Evolutionary conservation across 2,329 filamentous ascomycete species (phyloP).

Genomic region (Venturia pyrina): DNA sequence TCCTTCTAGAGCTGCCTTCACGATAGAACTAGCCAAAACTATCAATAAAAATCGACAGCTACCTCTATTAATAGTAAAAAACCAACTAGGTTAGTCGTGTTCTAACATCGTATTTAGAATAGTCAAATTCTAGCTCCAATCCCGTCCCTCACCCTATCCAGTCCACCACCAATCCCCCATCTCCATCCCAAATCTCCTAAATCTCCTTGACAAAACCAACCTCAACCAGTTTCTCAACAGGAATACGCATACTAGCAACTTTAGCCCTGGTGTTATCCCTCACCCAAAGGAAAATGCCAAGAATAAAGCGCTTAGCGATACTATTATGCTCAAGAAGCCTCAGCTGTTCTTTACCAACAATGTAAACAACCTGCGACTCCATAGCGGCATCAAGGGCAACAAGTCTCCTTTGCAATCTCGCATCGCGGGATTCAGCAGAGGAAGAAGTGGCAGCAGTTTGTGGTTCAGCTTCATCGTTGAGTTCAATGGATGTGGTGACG

Average conservation of each 20-base stretch:
- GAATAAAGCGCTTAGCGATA: conserved; percentile 34
- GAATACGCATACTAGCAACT: conserved; percentile 51
- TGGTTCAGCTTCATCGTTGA: neutral
- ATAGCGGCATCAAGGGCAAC: conserved; percentile 33
- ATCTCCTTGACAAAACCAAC: conserved; percentile 62
- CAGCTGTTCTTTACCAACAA: conserved; percentile 53
- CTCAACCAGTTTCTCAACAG: conserved; percentile 53
- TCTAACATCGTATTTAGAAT: too few species aligned
- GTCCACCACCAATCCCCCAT: too few species aligned
- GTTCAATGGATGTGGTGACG: neutral
- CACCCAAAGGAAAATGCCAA: conserved; percentile 53
- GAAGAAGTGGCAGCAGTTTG: neutral
- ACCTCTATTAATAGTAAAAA: too few species aligned
- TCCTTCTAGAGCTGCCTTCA: too few species aligned
- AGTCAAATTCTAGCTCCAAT: too few species aligned
- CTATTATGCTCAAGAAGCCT: conserved; percentile 33
- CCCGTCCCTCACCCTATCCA: too few species aligned
- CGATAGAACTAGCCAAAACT: too few species aligned
- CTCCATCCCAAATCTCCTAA: conserved; percentile 19
- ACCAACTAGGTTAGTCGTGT: too few species aligned
- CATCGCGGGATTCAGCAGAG: neutral
- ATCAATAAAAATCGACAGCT: too few species aligned
- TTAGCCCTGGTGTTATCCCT: conserved; percentile 57
- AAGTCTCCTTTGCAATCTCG: conserved; percentile 17
- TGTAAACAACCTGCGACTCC: conserved; percentile 40